Base-by-base conservation (phyloP, 2,329 filamentous ascomycete genomes). In the Phialemonium atrogriseum region DNA sequence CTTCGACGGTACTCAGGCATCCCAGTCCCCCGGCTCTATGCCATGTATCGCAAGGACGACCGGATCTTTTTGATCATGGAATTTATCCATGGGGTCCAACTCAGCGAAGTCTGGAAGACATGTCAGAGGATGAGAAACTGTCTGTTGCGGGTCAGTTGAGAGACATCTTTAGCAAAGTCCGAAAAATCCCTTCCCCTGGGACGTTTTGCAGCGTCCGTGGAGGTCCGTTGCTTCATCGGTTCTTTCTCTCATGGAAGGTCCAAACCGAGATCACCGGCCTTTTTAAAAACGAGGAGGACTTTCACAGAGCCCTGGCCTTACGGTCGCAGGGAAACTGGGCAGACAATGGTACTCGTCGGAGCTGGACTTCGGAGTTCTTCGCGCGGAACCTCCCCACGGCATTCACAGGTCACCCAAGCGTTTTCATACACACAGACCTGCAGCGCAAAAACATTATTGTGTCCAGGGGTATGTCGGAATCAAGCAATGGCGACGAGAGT, bases 391-490 rank as follows among this genome's bases (percentile, higher is more conserved):
- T n/a, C n/a, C n/a, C n/a, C n/a, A n/a, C n/a, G n/a, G n/a, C n/a
- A n/a, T n/a, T n/a, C n/a, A n/a, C n/a, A n/a, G n/a, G n/a, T n/a
- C n/a, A n/a, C n/a, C n/a, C 18, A 9, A 27, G 30, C n/a, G 27
- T 34, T 6, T 30, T 39, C 10, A 36, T 33, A 10, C 37, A 39
- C 24, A 33, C 16, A 15, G 33, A 39, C 17, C 24, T 39, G 2
- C 33, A 39, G 27, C 30, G 27, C 8, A 34, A 39, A 24, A 39
- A 39, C 20, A 33, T 36, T n/a, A 21, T 39, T 1, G 37, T 34
- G 13, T 22, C 25, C 7, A 14, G 27, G 28, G 21, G 16, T 5
- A 24, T 17, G 5, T 2, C 11, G n/a, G 25, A 19, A 22, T 15
- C 21, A 11, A 14, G 22, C 9, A 34, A 20, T n/a, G 11, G 19